Evolutionary conservation across 1,284 basidiomycete genomes (phyloP).

Genomic region (Austroboletus rostrupii): DNA sequence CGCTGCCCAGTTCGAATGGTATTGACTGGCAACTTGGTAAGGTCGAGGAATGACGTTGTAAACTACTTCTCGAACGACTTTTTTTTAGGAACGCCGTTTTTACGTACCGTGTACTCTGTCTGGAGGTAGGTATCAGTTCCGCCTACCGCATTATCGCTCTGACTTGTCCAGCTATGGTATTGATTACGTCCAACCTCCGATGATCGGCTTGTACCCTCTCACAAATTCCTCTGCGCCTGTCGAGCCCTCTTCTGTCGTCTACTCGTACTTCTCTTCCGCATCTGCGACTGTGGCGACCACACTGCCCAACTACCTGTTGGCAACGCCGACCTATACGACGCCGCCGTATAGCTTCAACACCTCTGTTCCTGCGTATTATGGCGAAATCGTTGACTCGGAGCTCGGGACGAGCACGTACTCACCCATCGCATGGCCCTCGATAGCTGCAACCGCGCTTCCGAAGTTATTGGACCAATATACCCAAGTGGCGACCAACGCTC

Average conservation of each 20-base stretch:
- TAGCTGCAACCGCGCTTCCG: slow-evolving; percentile 45
- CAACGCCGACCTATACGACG: slow-evolving; percentile 62
- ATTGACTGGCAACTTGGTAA: slow-evolving; percentile 84
- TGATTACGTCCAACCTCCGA: slow-evolving; percentile 63
- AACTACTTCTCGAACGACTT: not conserved
- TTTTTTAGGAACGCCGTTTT: slow-evolving; percentile 62
- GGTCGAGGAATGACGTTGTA: not conserved
- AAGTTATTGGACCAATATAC: slow-evolving; percentile 44
- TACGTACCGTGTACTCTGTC: slow-evolving; percentile 79
- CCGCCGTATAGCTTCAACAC: slow-evolving; percentile 72
- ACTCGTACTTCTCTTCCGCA: slow-evolving; percentile 55
- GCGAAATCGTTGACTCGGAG: slow-evolving; percentile 52
- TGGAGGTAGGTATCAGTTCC: slow-evolving; percentile 53
- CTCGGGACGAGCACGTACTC: slow-evolving; percentile 69
- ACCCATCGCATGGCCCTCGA: slow-evolving; percentile 40
- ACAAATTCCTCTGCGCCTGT: slow-evolving; percentile 41
- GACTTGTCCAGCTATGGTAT: slow-evolving; percentile 61
- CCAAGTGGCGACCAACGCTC: slow-evolving; percentile 42
- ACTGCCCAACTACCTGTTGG: slow-evolving; percentile 72
- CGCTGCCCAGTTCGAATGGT: slow-evolving; percentile 65
- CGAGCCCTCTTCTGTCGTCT: slow-evolving; percentile 41
- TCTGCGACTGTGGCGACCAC: slow-evolving; percentile 67
- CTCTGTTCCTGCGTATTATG: slow-evolving; percentile 50
- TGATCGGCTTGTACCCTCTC: slow-evolving; percentile 69
- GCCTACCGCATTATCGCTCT: slow-evolving; percentile 4